Evolutionary conservation across 805 yeast species (phyloP), one percentile per base, ranked within the genome.

Genomic region (Nakazawaea ambrosiae): DNA sequence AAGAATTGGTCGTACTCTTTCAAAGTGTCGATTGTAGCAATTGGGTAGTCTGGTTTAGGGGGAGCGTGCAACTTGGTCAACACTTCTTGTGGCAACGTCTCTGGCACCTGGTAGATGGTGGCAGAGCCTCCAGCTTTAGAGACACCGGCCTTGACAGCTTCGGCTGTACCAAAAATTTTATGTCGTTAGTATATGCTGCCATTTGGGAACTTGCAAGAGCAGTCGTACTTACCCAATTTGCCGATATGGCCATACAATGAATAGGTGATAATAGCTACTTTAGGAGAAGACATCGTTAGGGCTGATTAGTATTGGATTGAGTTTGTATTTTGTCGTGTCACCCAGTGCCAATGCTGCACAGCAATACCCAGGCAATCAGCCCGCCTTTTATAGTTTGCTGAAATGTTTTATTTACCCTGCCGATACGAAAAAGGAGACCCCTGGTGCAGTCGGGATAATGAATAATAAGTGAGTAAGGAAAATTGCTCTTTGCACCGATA

Each of bases 201-300:
- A 10, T 3, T 23, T 34, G n/a, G n/a, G n/a, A n/a, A n/a, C n/a
- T n/a, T n/a, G n/a, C n/a, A n/a, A n/a, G n/a, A n/a, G 5, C 31
- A 37, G 35, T 22, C 7, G 10, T 22, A 22, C 56, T 78, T 74
- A 25, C 95, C 40, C 51, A 84, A 53, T 32, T 66, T 62, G 47
- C 78, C 77, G 47, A 81, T 63, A 63, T 87, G 96, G 45, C 88
- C 88, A 66, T 83, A 86, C 49, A 81, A 56, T 25, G 95, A 79
- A 72, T 86, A 88, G 39, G 70, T 66, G 42, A 79, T 68, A 50
- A 78, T 65, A 45, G 47, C 47, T 16, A 37, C 40, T 27, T 37
- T 44, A 19, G n/a, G n/a, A n/a, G n/a, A n/a, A n/a, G n/a, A n/a
- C n/a, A n/a, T n/a, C n/a, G n/a, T n/a, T n/a, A n/a, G n/a, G n/a